Conservation (phyloP, 306 rosid genomes). For the Casuarina equisetifolia region DNA sequence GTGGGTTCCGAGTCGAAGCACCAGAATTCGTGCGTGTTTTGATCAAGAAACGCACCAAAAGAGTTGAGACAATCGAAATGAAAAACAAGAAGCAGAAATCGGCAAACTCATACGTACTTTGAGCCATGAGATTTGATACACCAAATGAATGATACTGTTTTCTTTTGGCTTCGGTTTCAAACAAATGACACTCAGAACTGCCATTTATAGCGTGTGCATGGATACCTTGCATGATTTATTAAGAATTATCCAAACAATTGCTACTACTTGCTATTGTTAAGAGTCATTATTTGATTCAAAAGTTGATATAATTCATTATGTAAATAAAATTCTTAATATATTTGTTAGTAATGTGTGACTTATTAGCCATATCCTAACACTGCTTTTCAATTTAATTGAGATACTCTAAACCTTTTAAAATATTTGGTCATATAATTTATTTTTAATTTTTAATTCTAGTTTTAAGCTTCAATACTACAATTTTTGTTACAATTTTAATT, state of each 20-base stretch:
- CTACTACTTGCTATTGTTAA: background rate
- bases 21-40: conserved; percentile 5
- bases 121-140: background rate
- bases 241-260: no score
- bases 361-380: no score
- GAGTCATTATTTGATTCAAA: no score
- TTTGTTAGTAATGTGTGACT: no score
- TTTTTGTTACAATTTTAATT: no score
- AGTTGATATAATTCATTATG: no score
- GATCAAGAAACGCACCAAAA: conserved; percentile 22
- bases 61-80: conserved; percentile 16
- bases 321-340: no score
- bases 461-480: no score
- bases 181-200: background rate
- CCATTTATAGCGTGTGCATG: background rate
- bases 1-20: conserved; percentile 26
- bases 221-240: background rate
- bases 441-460: no score
- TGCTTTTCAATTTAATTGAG: no score
- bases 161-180: background rate
- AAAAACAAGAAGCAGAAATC: conserved; percentile 11
- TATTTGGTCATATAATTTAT: no score
- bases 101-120: background rate
- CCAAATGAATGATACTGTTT: background rate
- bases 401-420: no score